Base-by-base conservation (phyloP, 352 stramenopile species). In the Pythium angustatum region DNA sequence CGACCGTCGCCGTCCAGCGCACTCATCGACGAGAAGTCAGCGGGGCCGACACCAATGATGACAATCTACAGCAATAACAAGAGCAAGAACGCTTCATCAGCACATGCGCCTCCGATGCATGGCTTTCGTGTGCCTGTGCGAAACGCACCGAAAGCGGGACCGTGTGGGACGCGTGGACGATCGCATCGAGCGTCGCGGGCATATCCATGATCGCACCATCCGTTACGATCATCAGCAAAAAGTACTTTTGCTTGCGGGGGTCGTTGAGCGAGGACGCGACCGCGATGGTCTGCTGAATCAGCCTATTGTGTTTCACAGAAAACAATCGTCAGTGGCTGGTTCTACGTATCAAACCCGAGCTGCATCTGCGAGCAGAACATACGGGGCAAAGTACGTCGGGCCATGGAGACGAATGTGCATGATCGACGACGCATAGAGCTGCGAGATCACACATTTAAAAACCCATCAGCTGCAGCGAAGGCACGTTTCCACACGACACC, bases 181-280 rank as follows among this genome's bases (percentile, higher is more conserved):
- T 71, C 6, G 79, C 71, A 27, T 82, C 73, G 56, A 86, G 79
- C 12, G 81, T 90, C 17, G 57, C 61, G 22, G 87, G 71, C 84
- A 96, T 94, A 62, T 97, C 89, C 76, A 94, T 93, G 48, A 96
- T 96, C 24, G 76, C 84, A 34, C 88, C 89, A 66, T 97, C 79
- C 0, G 89, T 97, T 43, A 97, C 75, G 62, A 97, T 93, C 24
- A 97, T 72, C 30, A 96, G 66, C 21, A 97, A 84, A 60, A 88
- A 83, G 66, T 96, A 97, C 67, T 93, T 92, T 58, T 89, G 77
- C 54, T 83, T 86, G 53, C 70, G 71, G 8, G 77, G 75, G 31
- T 86, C 75, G 28, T 50, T 73, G 11, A 80, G 54, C 21, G 72
- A 74, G 28, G 55, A 56, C 38, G 79, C 75, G 34, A 88, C 78